Base-by-base conservation (phyloP, 2,329 filamentous ascomycete species). In the Pseudocercospora musae region DNA sequence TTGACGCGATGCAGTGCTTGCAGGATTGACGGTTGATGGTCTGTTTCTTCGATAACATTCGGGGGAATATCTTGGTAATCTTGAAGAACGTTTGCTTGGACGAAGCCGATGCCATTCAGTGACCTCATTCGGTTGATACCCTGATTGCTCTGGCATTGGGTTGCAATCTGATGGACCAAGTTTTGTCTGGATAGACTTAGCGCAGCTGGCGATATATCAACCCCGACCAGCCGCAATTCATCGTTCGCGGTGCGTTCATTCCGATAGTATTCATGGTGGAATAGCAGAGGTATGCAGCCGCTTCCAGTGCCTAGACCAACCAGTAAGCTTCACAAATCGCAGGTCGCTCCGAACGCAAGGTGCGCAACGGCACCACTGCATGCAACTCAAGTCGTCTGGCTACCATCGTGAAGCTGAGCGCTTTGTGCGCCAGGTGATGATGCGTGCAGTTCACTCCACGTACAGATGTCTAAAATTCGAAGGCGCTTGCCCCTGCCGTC, bases 251-350 rank as follows among this genome's bases (percentile, higher is more conserved):
- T 53, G 2, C 10, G 10, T 10, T 37, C 13, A 1, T 75, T 70
- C 3, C 73, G 68, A 31, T 70, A 73, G 62, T 92, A 82, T 9
- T 88, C 81, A 37, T 87, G 80, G 65, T 89, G 85, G 6, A 96
- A 81, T 2, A 91, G 84, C 8, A 98, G 83, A 0, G 92, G 85
- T 66, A 98, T 96, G 77, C 94, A 97, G 4, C 95, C 95, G 4
- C 90, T 91, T 9, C 95, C 95, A 0, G 92, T 40, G 37, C 37
- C 37, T 40, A 40, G 15, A 40, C 15, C 15, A 2, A 40, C 2
- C 15, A n/a, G 37, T 40, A 40, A 40, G 15, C 37, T 8, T 40
- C 37, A 40, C 37, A 40, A 40, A 40, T 40, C 37, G 15, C 37
- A 40, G 15, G 37, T 5, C 13, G 37, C 37, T 40, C 15, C 37